Conservation (phyloP, 2,329 filamentous ascomycete species). For the Fonsecaea nubica region DNA sequence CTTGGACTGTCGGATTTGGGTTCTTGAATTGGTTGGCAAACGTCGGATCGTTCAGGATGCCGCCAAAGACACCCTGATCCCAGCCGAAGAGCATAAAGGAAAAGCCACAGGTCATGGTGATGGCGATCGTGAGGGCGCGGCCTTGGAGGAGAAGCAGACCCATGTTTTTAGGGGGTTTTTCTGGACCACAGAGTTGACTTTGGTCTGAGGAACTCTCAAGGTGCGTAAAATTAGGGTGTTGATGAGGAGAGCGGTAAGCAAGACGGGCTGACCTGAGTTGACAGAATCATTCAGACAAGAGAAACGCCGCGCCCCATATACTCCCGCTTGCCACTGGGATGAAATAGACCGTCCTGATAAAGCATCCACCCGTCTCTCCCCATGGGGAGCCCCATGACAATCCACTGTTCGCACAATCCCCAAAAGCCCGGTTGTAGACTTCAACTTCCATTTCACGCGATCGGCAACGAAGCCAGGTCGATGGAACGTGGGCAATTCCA, state of each 20-base stretch:
- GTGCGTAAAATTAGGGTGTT: background rate
- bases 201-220: background rate
- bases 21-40: slow-evolving; percentile 41
- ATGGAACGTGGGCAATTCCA: slow-evolving; percentile 3
- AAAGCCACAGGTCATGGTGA: slow-evolving; percentile 21
- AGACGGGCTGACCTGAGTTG: slow-evolving; percentile 12
- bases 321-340: slow-evolving; percentile 5
- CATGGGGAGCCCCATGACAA: slow-evolving; percentile 10
- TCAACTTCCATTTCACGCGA: background rate
- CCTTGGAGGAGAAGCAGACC: slow-evolving; percentile 13
- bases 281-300: slow-evolving; percentile 1
- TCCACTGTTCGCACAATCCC: slow-evolving; percentile 1
- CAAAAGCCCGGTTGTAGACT: slow-evolving; percentile 5
- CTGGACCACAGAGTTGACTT: slow-evolving; percentile 7
- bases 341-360: slow-evolving; percentile 10
- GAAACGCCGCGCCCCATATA: slow-evolving; percentile 15
- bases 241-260: background rate
- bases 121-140: slow-evolving; percentile 8
- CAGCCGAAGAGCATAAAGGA: slow-evolving; percentile 61
- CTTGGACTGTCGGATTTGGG: slow-evolving; percentile 54
- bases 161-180: background rate
- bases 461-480: background rate
- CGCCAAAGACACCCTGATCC: slow-evolving; percentile 47
- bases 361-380: slow-evolving; percentile 6
- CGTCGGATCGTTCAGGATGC: slow-evolving; percentile 42